A percentile compares a stretch with the other conserved stretches of the same genome.
These are phyloP conservation scores for Bruguiera sexangula DNA, from an alignment of 345 rosid genomes.

Conservation along the genomic window DNA sequence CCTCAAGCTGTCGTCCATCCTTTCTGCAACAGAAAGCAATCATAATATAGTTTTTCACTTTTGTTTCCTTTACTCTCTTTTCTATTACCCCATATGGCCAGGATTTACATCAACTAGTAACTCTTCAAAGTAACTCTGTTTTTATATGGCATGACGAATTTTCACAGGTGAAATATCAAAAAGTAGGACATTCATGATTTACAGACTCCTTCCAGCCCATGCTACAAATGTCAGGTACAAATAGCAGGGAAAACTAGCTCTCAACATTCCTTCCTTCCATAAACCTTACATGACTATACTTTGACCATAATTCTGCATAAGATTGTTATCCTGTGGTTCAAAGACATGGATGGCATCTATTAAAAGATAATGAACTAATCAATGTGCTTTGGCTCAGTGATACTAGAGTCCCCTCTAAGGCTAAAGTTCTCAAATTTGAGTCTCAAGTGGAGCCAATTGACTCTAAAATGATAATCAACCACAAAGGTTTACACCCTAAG, in stretches of 20 bases:
- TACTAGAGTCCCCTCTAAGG: too few species aligned
- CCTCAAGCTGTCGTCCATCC: conserved; percentile 40
- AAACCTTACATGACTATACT: background rate
- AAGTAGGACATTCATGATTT: background rate
- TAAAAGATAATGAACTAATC: background rate
- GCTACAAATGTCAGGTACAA: background rate
- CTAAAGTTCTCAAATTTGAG: too few species aligned
- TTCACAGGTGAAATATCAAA: background rate
- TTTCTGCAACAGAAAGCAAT: conserved; percentile 42
- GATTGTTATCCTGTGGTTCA: conserved; percentile 3
- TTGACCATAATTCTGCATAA: background rate
- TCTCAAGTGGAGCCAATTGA: too few species aligned
- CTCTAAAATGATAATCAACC: too few species aligned
- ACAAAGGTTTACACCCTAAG: too few species aligned
- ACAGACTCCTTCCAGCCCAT: background rate
- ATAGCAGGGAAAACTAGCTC: background rate
- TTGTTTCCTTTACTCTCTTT: background rate
- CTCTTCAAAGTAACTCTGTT: too few species aligned
- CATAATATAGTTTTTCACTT: background rate
- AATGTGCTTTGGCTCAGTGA: too few species aligned
- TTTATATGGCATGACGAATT: too few species aligned
- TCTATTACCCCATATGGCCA: conserved; percentile 5
- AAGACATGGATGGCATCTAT: background rate
- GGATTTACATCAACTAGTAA: background rate
- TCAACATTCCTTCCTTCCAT: background rate